Evolutionary conservation across 345 rosid genomes (phyloP).

Genomic region (Citropsis articulata): DNA sequence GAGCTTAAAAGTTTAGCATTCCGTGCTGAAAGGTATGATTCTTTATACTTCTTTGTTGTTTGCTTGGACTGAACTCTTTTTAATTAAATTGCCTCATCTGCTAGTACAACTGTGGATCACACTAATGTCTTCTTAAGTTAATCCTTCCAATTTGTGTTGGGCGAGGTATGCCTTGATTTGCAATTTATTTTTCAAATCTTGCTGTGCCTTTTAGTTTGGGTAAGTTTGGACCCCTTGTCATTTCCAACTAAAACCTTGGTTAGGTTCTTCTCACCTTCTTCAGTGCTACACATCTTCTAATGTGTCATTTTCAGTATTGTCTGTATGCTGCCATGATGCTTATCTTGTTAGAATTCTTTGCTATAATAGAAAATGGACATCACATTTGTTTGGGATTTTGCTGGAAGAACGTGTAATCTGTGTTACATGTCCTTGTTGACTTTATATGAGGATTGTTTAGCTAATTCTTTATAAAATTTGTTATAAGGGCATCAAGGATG

Average conservation of each 20-base stretch:
- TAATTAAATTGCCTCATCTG: background rate
- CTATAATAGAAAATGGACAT: background rate
- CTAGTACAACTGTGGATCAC: background rate
- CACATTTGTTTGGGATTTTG: background rate
- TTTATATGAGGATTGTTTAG: background rate
- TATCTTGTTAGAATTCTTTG: background rate
- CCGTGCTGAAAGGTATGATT: slow-evolving; percentile 79
- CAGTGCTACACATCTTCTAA: background rate
- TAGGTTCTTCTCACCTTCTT: background rate
- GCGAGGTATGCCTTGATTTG: no score
- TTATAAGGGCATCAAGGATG: background rate
- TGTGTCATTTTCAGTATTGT: background rate
- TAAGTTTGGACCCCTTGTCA: background rate
- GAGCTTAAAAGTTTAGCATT: slow-evolving; percentile 65
- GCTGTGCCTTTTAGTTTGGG: background rate
- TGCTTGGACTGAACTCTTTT: slow-evolving; percentile 1
- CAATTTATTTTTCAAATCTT: no score
- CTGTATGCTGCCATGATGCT: background rate
- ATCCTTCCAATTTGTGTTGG: background rate
- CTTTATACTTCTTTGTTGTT: slow-evolving; percentile 13
- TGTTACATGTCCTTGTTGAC: background rate
- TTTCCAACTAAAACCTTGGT: background rate
- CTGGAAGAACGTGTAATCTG: background rate
- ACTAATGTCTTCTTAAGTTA: background rate
- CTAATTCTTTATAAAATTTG: background rate